Base-by-base conservation (phyloP, 495 filamentous ascomycete genomes). In the Penicillium tannophilum region DNA sequence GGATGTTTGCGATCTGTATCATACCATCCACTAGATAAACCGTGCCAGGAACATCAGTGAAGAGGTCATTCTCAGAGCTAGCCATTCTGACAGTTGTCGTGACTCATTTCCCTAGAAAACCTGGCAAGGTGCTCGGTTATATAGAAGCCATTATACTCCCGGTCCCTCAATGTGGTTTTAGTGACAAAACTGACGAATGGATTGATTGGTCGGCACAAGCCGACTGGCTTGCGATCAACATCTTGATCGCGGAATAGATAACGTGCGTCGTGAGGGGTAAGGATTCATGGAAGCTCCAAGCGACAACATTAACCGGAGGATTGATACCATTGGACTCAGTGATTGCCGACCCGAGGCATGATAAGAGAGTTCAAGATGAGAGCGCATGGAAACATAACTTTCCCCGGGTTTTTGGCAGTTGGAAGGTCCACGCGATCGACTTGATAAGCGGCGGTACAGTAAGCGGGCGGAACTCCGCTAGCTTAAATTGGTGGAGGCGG, bases 11-110 rank as follows among this genome's bases (percentile, higher is more conserved):
- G 28, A 7, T 28, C 3, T 28, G 17, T 7, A n/a, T 31, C 26
- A 43, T 28, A 65, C 68, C 51, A 24, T 71, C 69, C 11, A 74
- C 66, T 12, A 74, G 44, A 56, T 68, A 72, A 5, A 72, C 64
- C 2, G 72, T 72, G 17, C 72, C 72, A 10, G 72, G 72, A 12
- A 72, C 69, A 58, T 70, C 71, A 0, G 61, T 63, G 2, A 55
- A 14, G 3, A 62, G n/a, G 17, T 51, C 52, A 50, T 66, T 61
- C 45, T 68, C 59, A 12, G 55, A 47, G 12, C 35, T 63, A 54
- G 61, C 44, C 71, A 71, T 73, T 19, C 9, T 64, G 35, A 39
- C 23, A 6, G 17, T 31, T 28, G 12, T 23, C 19, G 46, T 4
- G 3, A 7, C 4, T 19, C 20, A 14, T 49, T 14, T 10, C 20